Evolutionary conservation across 116 monocot species (phyloP), one percentile per base, ranked within the genome.

Genomic region (Zostera marina): DNA sequence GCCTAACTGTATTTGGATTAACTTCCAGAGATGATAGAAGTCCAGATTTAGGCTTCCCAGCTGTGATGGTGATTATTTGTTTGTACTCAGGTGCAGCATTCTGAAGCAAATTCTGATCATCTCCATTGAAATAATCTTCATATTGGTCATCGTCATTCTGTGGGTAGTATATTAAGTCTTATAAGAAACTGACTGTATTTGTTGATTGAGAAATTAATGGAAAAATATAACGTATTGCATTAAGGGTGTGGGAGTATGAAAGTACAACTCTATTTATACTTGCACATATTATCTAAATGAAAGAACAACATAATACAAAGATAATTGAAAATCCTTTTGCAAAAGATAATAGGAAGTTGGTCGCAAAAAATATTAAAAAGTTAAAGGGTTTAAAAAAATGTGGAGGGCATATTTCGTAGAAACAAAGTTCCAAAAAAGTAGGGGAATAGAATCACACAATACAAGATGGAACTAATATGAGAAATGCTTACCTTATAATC

Each of bases 1-100:
- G 81, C 47, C 74, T 89, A 58, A 89, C 84, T 74, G 54, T 84
- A 49, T 84, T 73, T 59, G 74, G 75, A 66, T 89, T 81, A 54
- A 78, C 73, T 45, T 61, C 71, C 41, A 89, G 55, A 40, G 83
- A 67, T 53, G 84, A 63, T 67, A 41, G 62, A 21, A 84, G 59
- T 11, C 60, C 53, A 65, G 81, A 78, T 70, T 89, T 89, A 12
- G 81, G 78, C 62, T 84, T 89, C 16, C 81, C 81, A 47, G 89
- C 84, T 43, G 57, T 74, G 57, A 89, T 78, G 38, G 89, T 74
- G 46, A 89, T 89, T 41, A 89, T 58, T 32, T 56, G 61, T 38
- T 68, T 77, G 54, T 82, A 82, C 58, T 82, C 74, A 56, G 74
- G 73, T 47, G 77, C 64, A 23, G 65, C 4, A 67, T 76, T 58